phyloP scores from a whole-genome alignment of 495 filamentous ascomycete species.

The Lasiosphaeria miniovina region DNA sequence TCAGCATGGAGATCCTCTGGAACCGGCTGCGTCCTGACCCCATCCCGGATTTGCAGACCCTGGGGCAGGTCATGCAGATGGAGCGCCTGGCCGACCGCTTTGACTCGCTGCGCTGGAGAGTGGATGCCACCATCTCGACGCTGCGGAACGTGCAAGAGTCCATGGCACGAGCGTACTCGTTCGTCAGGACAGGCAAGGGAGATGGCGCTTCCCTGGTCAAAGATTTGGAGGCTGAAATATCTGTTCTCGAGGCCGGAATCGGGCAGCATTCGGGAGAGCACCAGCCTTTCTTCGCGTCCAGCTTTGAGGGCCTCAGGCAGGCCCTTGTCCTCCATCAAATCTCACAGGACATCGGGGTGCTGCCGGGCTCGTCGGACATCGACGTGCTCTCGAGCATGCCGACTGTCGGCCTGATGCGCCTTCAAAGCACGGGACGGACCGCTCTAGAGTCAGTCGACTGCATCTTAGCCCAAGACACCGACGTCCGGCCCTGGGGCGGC shows the following conservation, averaged over 20 bases:
- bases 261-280: conserved; percentile 37
- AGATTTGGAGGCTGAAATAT: conserved; percentile 56
- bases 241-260: conserved; percentile 47
- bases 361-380: conserved; percentile 28
- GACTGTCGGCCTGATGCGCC: conserved; percentile 43
- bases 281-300: conserved; percentile 54
- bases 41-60: conserved; percentile 38
- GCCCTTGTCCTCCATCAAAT: conserved; percentile 49
- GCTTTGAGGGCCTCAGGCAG: conserved; percentile 68
- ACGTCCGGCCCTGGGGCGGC: conserved; percentile 48
- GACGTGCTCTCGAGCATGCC: conserved; percentile 46
- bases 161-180: conserved; percentile 49
- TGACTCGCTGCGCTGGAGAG: conserved; percentile 58
- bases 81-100: conserved; percentile 72
- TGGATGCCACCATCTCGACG: conserved; percentile 40
- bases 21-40: conserved; percentile 60
- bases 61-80: conserved; percentile 57
- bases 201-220: conserved; percentile 45
- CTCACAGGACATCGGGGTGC: conserved; percentile 13
- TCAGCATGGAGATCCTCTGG: conserved; percentile 87
- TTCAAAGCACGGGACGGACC: conserved; percentile 35
- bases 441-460: conserved; percentile 45
- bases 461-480: conserved; percentile 34
- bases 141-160: conserved; percentile 47
- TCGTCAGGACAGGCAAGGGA: conserved; percentile 42